Evolutionary conservation across 2,329 filamentous ascomycete genomes (phyloP), one percentile per base, ranked within the genome.

Genomic region (Periconia macrospinosa): DNA sequence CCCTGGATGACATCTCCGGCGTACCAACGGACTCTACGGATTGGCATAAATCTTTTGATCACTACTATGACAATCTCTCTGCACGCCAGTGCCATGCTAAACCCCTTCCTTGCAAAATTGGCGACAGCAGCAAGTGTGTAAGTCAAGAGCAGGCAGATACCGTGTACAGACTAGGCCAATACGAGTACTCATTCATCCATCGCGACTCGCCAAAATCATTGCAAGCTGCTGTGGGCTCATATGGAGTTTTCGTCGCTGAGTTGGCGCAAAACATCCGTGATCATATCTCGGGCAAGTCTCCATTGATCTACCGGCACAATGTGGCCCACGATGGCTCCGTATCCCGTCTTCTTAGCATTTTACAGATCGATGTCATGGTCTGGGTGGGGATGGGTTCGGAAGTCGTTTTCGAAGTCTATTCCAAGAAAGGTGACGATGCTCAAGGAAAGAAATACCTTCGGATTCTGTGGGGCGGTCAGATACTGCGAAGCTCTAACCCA

Each of bases 311-410:
- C 67, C 75, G 85, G 42, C 90, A 94, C 66, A 92, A 93, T 58
- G 81, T 94, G 37, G 90, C 89, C 2, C 90, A 95, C 63, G 91
- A 94, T 62, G 91, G 90, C 2, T 87, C 84, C 3, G 67, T 92
- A 7, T 85, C 87, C 11, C 76, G 85, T 2, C 64, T 93, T 7
- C 76, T 94, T 19, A 84, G 84, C 2, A 81, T 92, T 15, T 68
- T 94, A 65, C 90, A 93, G 74, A 66, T 89, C 1, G 86, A 91
- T 19, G 71, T 79, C 49, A 93, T 93, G 89, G 85, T 91, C 1
- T 93, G 90, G 90, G 90, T 90, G 0, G 90, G 90, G 0, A 92
- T 93, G 89, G 90, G 90, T 0, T 79, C 84, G 10, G 90, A 93
- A 74, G 79, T 93, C 0, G 83, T 92, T 0, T 91, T 92, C 67